Percentiles rank a stretch among this genome's conserved stretches.
Conservation (phyloP, 2,329 filamentous ascomycete species). For the Sclerotinia minor region DNA sequence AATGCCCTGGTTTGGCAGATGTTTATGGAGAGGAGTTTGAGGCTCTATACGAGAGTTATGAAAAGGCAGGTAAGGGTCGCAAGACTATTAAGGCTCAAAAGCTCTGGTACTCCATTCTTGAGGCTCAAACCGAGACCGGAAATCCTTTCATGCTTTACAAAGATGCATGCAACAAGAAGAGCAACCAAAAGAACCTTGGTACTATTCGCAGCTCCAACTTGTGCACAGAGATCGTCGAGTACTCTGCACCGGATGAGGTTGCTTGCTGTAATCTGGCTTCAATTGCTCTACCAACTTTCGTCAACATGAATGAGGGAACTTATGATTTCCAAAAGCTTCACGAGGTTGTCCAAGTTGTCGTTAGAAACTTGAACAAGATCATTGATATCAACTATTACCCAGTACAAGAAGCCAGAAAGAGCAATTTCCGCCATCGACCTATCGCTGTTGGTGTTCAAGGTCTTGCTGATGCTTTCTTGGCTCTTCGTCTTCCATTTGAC, state of each 20-base stretch:
- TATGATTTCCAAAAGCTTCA: slow-evolving; percentile 98
- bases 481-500: slow-evolving; percentile 94
- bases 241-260: slow-evolving; percentile 95
- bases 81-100: slow-evolving; percentile 96
- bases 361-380: slow-evolving; percentile 95
- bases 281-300: slow-evolving; percentile 84
- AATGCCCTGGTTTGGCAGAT: slow-evolving; percentile 91
- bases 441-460: slow-evolving; percentile 97
- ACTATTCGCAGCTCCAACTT: slow-evolving; percentile 98
- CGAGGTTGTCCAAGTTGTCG: slow-evolving; percentile 87
- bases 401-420: slow-evolving; percentile 88
- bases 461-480: slow-evolving; percentile 96
- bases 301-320: slow-evolving; percentile 78
- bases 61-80: slow-evolving; percentile 81
- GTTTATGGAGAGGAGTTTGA: slow-evolving; percentile 98
- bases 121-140: slow-evolving; percentile 97
- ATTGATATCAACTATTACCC: slow-evolving; percentile 99
- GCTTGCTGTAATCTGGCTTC: slow-evolving; percentile 98
- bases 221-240: slow-evolving; percentile 98
- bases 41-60: slow-evolving; percentile 89
- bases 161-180: slow-evolving; percentile 97
- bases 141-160: slow-evolving; percentile 99
- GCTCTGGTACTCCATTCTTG: slow-evolving; percentile 97
- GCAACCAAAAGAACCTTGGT: slow-evolving; percentile 99
- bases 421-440: slow-evolving; percentile 95